Percentiles rank a stretch among this genome's conserved stretches.
phyloP scores from a whole-genome alignment of 305 asterid species.

The Fraxinus floribunda region DNA sequence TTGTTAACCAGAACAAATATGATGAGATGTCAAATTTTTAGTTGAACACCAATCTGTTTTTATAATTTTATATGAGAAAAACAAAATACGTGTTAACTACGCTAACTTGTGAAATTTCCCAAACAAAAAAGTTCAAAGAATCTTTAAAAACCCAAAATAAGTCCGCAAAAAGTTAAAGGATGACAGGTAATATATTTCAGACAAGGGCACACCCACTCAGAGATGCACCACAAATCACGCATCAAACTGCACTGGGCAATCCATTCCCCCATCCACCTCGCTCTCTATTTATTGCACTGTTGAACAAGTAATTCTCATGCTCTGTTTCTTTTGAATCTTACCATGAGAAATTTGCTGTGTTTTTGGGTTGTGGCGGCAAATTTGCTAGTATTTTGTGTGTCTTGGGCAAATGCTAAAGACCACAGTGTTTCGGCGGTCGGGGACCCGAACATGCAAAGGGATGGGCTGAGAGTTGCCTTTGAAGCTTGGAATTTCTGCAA shows the following conservation, averaged over 20 bases:
- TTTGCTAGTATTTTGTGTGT: neutral
- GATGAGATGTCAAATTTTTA: neutral
- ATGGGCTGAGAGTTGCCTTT: constrained; percentile 61
- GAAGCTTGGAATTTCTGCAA: constrained; percentile 84
- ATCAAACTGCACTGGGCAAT: neutral
- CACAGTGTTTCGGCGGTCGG: constrained; percentile 45
- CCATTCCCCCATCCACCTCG: neutral
- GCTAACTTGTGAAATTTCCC: neutral
- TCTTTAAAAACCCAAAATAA: neutral
- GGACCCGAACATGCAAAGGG: constrained; percentile 65
- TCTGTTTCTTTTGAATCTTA: neutral
- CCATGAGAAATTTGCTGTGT: neutral
- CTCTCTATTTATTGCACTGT: neutral
- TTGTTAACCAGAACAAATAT: neutral
- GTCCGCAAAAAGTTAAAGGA: neutral
- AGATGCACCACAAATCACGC: neutral
- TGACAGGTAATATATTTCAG: neutral
- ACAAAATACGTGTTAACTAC: neutral
- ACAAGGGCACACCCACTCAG: neutral
- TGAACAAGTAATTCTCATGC: neutral
- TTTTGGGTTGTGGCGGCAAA: neutral
- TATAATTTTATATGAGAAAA: neutral
- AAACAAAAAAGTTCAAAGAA: neutral
- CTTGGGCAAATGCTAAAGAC: neutral
- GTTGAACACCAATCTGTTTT: neutral